phyloP scores from a whole-genome alignment of 768 basidiomycete genomes.

The Punctularia strigosozonata region DNA sequence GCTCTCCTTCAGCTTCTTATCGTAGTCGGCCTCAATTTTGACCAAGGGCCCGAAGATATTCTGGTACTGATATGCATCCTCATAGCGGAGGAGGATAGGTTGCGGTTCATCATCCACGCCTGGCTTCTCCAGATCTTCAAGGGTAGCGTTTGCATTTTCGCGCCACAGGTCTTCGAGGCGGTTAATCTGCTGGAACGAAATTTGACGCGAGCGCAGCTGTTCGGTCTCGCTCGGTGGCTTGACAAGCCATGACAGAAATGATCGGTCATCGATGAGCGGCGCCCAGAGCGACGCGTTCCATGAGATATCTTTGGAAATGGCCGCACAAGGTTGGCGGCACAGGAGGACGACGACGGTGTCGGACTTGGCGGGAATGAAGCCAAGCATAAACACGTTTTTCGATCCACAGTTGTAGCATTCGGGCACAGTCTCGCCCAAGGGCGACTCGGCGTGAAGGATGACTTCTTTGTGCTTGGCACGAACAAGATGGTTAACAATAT shows the following conservation, averaged over 20 bases:
- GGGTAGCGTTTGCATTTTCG: slow-evolving; percentile 86
- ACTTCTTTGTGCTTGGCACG: slow-evolving; percentile 99
- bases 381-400: slow-evolving; percentile 99
- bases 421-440: slow-evolving; percentile 92
- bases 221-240: slow-evolving; percentile 96
- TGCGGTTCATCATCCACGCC: slow-evolving; percentile 98
- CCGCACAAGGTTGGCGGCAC: slow-evolving; percentile 96
- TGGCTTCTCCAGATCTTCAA: slow-evolving; percentile 95
- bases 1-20: slow-evolving; percentile 94
- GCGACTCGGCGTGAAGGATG: slow-evolving; percentile 88
- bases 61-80: slow-evolving; percentile 99
- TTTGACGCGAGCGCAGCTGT: slow-evolving; percentile 91
- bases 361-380: slow-evolving; percentile 98
- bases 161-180: slow-evolving; percentile 97
- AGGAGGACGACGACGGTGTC: slow-evolving; percentile 97
- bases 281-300: slow-evolving; percentile 99
- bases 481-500: slow-evolving; percentile 98
- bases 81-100: slow-evolving; percentile 80
- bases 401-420: slow-evolving; percentile 99
- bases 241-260: slow-evolving; percentile 98
- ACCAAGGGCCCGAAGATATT: slow-evolving; percentile 98
- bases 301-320: slow-evolving; percentile 93
- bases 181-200: slow-evolving; percentile 94
- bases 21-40: slow-evolving; percentile 99
- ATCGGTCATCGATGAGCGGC: slow-evolving; percentile 95